Conservation (phyloP, 2,329 filamentous ascomycete genomes). For the Claviceps sp. region DNA sequence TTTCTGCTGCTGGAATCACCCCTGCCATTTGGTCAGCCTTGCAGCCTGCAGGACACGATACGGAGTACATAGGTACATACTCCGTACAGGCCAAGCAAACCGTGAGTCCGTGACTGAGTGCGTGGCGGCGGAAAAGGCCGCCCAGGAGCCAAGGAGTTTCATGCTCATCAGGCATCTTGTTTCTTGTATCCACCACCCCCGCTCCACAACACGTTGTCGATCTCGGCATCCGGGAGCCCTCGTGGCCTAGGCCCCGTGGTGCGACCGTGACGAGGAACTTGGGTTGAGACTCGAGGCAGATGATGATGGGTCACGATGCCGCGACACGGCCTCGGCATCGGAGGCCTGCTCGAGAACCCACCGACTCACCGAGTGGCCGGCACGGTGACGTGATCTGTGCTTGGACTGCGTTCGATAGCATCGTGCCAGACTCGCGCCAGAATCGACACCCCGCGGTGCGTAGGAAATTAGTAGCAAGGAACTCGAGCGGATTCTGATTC, state of each 20-base stretch:
- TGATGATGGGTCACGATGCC: not conserved
- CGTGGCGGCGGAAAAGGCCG: not conserved
- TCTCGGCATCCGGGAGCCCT: not conserved
- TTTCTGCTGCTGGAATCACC: too few relatives aligned
- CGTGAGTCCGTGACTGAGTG: not conserved
- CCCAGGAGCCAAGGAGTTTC: not conserved
- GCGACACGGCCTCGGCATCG: not conserved
- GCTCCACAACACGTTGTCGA: not conserved
- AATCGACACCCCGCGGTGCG: too few relatives aligned
- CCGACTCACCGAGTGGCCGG: not conserved
- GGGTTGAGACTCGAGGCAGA: not conserved
- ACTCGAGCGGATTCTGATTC: conserved; percentile 3
- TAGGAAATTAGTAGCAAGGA: conserved; percentile 6
- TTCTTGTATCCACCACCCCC: not conserved
- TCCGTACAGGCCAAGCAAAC: too few relatives aligned
- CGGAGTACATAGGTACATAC: too few relatives aligned
- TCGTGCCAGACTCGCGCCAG: too few relatives aligned
- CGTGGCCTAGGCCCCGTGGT: not conserved
- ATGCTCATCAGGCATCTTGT: not conserved
- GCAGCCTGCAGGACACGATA: too few relatives aligned
- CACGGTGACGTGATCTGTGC: not conserved
- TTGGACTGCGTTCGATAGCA: not conserved
- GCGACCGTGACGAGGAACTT: not conserved
- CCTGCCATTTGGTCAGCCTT: too few relatives aligned
- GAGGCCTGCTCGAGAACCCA: not conserved